A percentile compares a stretch with the other conserved stretches of the same genome.
Conservation (phyloP, 192 early-diverging fungal species). For the Coemansia sp. region DNA sequence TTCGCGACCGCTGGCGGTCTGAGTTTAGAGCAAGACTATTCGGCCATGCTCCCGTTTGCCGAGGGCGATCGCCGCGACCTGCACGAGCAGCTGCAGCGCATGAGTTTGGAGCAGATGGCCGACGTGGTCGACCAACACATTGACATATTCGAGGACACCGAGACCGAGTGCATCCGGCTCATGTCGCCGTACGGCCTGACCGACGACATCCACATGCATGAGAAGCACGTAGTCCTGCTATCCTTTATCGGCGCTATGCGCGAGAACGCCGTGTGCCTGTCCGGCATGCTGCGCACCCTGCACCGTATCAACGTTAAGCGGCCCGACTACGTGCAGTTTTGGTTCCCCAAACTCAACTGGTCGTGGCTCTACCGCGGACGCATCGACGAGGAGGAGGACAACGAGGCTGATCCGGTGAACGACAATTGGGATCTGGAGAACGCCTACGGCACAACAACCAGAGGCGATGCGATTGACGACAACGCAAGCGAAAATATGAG, state of each 20-base stretch:
- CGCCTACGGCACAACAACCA: conserved; percentile 8
- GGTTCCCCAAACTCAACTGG: conserved; percentile 36
- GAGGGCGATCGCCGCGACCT: not conserved
- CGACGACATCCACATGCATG: conserved; percentile 10
- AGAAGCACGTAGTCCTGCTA: conserved; percentile 25
- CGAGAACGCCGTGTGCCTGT: conserved; percentile 30
- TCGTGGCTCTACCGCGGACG: conserved; percentile 27
- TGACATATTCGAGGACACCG: conserved; percentile 17
- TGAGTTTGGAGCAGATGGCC: conserved; percentile 26
- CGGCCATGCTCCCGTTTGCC: not conserved
- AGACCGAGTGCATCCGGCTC: conserved; percentile 14
- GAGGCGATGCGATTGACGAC: not conserved
- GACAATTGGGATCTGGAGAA: conserved; percentile 31
- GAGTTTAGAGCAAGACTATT: not conserved
- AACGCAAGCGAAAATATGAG: not conserved
- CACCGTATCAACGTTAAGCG: conserved; percentile 14
- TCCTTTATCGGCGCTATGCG: conserved; percentile 40
- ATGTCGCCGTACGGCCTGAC: conserved; percentile 20
- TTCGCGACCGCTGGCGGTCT: not conserved
- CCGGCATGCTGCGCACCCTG: conserved; percentile 16
- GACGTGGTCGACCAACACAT: conserved; percentile 15
- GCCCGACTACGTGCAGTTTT: conserved; percentile 16
- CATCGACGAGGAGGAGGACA: conserved; percentile 16
- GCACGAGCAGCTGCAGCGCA: conserved; percentile 1
- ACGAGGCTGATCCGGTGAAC: conserved; percentile 8